phyloP scores from a whole-genome alignment of 2,329 filamentous ascomycete genomes.

The Rhynchosporium secalis region DNA sequence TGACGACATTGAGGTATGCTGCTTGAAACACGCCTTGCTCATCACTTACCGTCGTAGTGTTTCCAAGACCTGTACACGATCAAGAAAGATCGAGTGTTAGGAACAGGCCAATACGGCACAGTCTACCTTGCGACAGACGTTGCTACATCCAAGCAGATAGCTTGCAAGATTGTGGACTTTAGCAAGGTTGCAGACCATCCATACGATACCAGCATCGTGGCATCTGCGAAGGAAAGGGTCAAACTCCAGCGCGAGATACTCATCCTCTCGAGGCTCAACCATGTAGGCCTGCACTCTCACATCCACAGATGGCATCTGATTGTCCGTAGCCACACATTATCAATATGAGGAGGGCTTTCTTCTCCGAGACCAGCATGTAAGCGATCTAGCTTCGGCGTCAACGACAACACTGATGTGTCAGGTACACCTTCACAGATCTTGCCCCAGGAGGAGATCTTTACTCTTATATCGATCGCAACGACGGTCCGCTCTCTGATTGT shows the following conservation, averaged over 20 bases:
- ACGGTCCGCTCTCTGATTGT: slow-evolving; percentile 31
- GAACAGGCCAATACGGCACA: slow-evolving; percentile 52
- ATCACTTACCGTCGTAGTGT: slow-evolving; percentile 37
- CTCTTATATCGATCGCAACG: slow-evolving; percentile 35
- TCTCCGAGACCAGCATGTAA: slow-evolving; percentile 50
- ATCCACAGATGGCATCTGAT: not conserved
- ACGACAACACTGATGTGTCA: slow-evolving; percentile 31
- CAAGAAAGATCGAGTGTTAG: slow-evolving; percentile 49
- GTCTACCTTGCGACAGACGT: slow-evolving; percentile 57
- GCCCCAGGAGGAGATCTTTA: slow-evolving; percentile 48
- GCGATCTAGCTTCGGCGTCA: slow-evolving; percentile 23
- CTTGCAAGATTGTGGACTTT: slow-evolving; percentile 66
- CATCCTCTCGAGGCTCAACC: slow-evolving; percentile 54
- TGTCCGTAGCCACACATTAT: slow-evolving; percentile 54
- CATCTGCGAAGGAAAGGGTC: slow-evolving; percentile 37
- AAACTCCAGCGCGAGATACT: slow-evolving; percentile 51
- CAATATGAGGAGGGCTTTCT: slow-evolving; percentile 52
- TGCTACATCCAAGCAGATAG: slow-evolving; percentile 57
- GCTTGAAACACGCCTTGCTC: not conserved
- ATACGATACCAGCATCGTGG: slow-evolving; percentile 18
- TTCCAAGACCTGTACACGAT: slow-evolving; percentile 52
- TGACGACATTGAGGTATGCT: slow-evolving; percentile 41
- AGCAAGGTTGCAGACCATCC: slow-evolving; percentile 28
- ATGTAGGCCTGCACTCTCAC: slow-evolving; percentile 45
- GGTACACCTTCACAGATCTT: slow-evolving; percentile 58